Evolutionary conservation across 225 moss, liverwort and hornwort genomes (phyloP).

Genomic region (Pseudisothecium myosuroides): DNA sequence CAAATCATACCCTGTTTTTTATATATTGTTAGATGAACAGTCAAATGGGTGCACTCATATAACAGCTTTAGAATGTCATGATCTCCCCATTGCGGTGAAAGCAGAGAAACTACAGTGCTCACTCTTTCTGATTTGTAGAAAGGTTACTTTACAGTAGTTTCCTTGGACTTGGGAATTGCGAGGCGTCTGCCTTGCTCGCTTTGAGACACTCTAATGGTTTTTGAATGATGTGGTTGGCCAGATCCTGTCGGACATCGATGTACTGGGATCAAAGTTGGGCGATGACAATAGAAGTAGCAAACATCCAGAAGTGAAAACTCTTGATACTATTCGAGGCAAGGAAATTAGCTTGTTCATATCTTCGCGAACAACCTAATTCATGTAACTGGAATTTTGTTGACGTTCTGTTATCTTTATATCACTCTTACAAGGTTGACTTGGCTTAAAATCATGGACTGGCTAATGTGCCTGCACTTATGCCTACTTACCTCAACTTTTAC

Average conservation of each 20-base stretch:
- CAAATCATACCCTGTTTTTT: neutral
- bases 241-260: conserved; percentile 5
- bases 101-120: neutral
- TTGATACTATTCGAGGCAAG: conserved; percentile 23
- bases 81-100: neutral
- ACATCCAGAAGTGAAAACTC: conserved; percentile 6
- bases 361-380: neutral
- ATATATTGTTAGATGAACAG: neutral
- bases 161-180: neutral
- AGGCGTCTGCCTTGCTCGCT: neutral
- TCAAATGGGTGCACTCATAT: neutral
- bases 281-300: neutral
- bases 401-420: neutral
- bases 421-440: neutral
- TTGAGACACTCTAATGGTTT: neutral
- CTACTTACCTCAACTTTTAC: neutral
- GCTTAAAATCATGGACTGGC: neutral
- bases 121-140: neutral
- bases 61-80: neutral
- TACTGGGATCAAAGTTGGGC: neutral
- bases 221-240: neutral
- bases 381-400: neutral
- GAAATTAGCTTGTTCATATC: neutral
- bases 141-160: neutral
- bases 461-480: neutral